Base-by-base conservation (phyloP, 192 early-diverging fungal genomes). In the Coemansia sp. region DNA sequence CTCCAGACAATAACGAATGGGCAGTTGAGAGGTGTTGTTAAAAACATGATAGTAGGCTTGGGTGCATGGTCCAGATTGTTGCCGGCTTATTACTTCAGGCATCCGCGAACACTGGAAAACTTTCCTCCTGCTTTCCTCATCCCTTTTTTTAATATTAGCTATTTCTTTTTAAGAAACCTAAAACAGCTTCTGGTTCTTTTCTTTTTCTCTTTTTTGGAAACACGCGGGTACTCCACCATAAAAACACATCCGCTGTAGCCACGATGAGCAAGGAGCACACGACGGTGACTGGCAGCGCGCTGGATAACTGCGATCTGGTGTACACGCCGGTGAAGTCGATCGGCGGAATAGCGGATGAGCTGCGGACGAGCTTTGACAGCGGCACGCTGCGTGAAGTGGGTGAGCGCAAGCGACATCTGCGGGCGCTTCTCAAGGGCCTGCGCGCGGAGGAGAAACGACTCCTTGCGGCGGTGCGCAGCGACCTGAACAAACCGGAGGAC, bases 391-490 rank as follows among this genome's bases (percentile, higher is more conserved):
- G 58, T 36, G 43, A 41, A 11, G 43, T 84, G 9, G 13, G 18
- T 5, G 60, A 41, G n/a, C 82, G 82, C 77, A 83, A 66, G 57
- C 65, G 87, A 46, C 92, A 91, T 70, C 82, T 93, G 42, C 69
- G 85, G 47, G 83, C 81, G 8, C 66, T 93, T 1, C 87, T 89
- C 47, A 60, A 76, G 26, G 71, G 91, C 43, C 46, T 92, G 41
- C 85, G 81, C 10, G 87, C 89, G 22, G 86, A 91, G 58, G 85
- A 90, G 59, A 75, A 74, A 12, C 59, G 43, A 7, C 48, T 91
- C 19, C 69, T 78, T 10, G 86, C 89, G 10, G 87, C 89, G 11
- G 48, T 88, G 19, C 67, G 65, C 54, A 68, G 74, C 22, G 92
- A 93, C 69, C 63, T 91, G 58, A 77, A 74, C 62, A 90, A 88